Evolutionary conservation across 2,329 filamentous ascomycete genomes (phyloP), one percentile per base, ranked within the genome.

Genomic region (Gliomastix tumulicola): DNA sequence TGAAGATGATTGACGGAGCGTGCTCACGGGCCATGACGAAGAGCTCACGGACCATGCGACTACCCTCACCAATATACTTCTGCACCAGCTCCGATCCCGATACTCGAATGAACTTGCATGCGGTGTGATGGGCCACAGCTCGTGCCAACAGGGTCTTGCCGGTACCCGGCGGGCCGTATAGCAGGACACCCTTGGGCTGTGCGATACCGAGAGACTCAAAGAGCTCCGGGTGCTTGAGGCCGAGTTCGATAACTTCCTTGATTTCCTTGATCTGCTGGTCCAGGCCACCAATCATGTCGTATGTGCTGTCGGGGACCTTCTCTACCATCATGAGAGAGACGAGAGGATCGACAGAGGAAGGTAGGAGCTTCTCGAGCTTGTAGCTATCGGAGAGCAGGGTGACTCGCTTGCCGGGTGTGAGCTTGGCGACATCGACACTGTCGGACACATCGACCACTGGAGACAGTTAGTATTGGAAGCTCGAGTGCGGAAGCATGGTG

Each of bases 251-350:
- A 53, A 98, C 92, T 67, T 98, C 92, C 69, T 98, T 98, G 74
- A 98, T 98, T 62, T 98, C 92, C 70, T 98, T 97, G 71, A 98
- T 97, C 61, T 98, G 92, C 62, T 98, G 90, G 60, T 98, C 92
- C 44, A 98, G 71, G 49, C 92, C 92, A 66, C 92, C 92, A 61
- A 98, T 98, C 92, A 98, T 98, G 68, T 98, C 92, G 72, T 98
- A 98, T 59, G 92, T 98, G 69, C 88, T 96, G 72, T 98, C 92
- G 13, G 92, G 92, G 13, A 98, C 92, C 74, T 98, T 98, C 62
- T 98, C 92, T 36, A 98, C 92, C 92, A 98, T 98, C 92, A 98
- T 98, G 60, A 98, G 85, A 23, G 92, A 98, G 39, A 98, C 92
- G 40, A 98, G 84, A 25, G 92, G 92, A 57, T 98, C 92, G 57